A percentile compares a stretch with the other conserved stretches of the same genome.
Conservation (phyloP, 805 yeast genomes). For the Schwanniomyces occidentalis region DNA sequence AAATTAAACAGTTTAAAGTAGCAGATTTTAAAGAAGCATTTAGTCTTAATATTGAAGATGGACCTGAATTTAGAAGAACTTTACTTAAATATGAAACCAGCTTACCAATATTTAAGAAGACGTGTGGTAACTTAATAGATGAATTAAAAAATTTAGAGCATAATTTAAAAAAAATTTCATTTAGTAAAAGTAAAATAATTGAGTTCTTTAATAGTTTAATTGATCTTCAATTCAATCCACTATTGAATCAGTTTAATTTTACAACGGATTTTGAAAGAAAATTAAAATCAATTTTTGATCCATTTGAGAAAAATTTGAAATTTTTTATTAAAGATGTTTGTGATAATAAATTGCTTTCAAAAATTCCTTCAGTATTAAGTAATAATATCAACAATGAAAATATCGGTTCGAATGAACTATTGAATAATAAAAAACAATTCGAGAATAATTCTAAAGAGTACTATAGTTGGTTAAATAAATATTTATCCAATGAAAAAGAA, state of each 20-base stretch:
- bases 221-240: slow-evolving; percentile 25
- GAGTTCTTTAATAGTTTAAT: slow-evolving; percentile 23
- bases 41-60: slow-evolving; percentile 39
- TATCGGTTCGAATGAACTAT: slow-evolving; percentile 22
- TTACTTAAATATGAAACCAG: slow-evolving; percentile 31
- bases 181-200: slow-evolving; percentile 19
- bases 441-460: slow-evolving; percentile 43
- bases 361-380: slow-evolving; percentile 19
- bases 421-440: slow-evolving; percentile 30
- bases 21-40: slow-evolving; percentile 30
- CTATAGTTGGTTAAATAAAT: slow-evolving; percentile 45
- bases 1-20: slow-evolving; percentile 3
- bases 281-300: slow-evolving; percentile 28
- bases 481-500: slow-evolving; percentile 44
- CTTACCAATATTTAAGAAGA: slow-evolving; percentile 28
- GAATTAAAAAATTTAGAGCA: slow-evolving; percentile 32
- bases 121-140: slow-evolving; percentile 25
- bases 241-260: slow-evolving; percentile 22
- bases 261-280: slow-evolving; percentile 23
- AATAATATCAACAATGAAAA: slow-evolving; percentile 10
- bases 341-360: slow-evolving; percentile 25
- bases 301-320: slow-evolving; percentile 31
- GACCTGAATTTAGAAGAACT: slow-evolving; percentile 41
- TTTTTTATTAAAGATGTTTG: slow-evolving; percentile 30
- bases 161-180: slow-evolving; percentile 18